phyloP scores from a whole-genome alignment of 768 basidiomycete species.

The Astraeus odoratus region DNA sequence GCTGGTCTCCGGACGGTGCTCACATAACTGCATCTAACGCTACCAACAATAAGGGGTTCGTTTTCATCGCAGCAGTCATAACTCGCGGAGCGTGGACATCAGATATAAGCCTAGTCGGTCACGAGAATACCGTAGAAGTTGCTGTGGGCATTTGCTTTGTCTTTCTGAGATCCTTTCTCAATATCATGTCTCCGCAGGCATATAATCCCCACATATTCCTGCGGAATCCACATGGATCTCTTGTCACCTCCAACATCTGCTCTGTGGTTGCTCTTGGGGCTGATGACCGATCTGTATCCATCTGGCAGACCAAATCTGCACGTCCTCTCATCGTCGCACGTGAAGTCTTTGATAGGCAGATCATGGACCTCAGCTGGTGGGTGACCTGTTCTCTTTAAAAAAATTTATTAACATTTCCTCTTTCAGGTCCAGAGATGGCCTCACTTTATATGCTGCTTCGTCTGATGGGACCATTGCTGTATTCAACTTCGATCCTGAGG shows the following conservation, averaged over 20 bases:
- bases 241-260: slow-evolving; percentile 78
- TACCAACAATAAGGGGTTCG: slow-evolving; percentile 91
- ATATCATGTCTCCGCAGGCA: slow-evolving; percentile 37
- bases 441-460: slow-evolving; percentile 88
- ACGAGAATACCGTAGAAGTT: slow-evolving; percentile 95
- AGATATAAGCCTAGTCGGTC: slow-evolving; percentile 91
- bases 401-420: neutral
- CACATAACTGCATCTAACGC: slow-evolving; percentile 97
- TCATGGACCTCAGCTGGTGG: slow-evolving; percentile 94
- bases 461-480: slow-evolving; percentile 93
- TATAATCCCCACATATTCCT: slow-evolving; percentile 96
- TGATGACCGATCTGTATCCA: slow-evolving; percentile 87
- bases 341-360: slow-evolving; percentile 90
- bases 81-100: slow-evolving; percentile 84
- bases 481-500: slow-evolving; percentile 74
- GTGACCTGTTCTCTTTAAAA: slow-evolving; percentile 14
- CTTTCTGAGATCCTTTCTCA: slow-evolving; percentile 6
- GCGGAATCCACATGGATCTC: slow-evolving; percentile 57
- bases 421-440: slow-evolving; percentile 84
- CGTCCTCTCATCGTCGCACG: slow-evolving; percentile 88
- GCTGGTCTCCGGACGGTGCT: slow-evolving; percentile 99
- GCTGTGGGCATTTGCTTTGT: slow-evolving; percentile 49
- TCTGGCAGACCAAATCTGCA: slow-evolving; percentile 93
- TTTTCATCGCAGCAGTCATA: slow-evolving; percentile 96
- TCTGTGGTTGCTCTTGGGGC: slow-evolving; percentile 92